A percentile compares a stretch with the other conserved stretches of the same genome.
These are phyloP conservation scores for Suillus clintonianus DNA, from an alignment of 768 basidiomycete species.

Conservation along the genomic window DNA sequence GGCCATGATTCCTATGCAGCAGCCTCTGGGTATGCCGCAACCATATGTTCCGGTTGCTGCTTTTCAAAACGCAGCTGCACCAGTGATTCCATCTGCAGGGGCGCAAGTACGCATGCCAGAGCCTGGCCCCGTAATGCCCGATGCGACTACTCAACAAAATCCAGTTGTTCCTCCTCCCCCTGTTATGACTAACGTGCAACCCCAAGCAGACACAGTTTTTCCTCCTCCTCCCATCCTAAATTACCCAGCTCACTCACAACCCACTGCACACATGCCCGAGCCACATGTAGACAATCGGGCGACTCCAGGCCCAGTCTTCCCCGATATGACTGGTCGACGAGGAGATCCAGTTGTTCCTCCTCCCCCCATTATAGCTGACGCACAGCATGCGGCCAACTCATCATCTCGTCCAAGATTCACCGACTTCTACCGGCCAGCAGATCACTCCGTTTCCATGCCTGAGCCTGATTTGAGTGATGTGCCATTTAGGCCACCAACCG, in stretches of 20 bases:
- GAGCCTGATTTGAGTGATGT: background rate
- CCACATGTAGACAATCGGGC: constrained; percentile 2
- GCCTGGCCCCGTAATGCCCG: constrained; percentile 12
- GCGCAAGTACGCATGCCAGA: constrained; percentile 13
- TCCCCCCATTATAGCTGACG: constrained; percentile 18
- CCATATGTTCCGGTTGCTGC: constrained; percentile 26
- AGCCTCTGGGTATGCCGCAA: constrained; percentile 31
- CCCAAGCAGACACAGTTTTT: background rate
- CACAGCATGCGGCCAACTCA: constrained; percentile 12
- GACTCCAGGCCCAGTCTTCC: constrained; percentile 13
- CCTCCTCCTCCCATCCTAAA: background rate
- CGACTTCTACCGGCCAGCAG: constrained; percentile 26
- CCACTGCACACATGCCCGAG: constrained; percentile 21
- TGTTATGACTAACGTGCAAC: background rate
- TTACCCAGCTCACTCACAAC: background rate
- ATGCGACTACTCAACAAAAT: background rate
- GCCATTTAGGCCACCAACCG: constrained; percentile 10
- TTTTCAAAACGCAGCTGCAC: constrained; percentile 16
- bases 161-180: background rate
- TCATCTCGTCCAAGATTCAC: constrained; percentile 25
- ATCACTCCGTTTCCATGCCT: constrained; percentile 6
- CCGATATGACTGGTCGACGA: constrained; percentile 10
- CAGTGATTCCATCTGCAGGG: constrained; percentile 12
- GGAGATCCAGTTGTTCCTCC: constrained; percentile 16
- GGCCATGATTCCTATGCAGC: constrained; percentile 25